Percentiles rank a stretch among this genome's conserved stretches.
Evolutionary conservation across 495 filamentous ascomycete genomes (phyloP).

Genomic region (Aspergillus ellipticus): DNA sequence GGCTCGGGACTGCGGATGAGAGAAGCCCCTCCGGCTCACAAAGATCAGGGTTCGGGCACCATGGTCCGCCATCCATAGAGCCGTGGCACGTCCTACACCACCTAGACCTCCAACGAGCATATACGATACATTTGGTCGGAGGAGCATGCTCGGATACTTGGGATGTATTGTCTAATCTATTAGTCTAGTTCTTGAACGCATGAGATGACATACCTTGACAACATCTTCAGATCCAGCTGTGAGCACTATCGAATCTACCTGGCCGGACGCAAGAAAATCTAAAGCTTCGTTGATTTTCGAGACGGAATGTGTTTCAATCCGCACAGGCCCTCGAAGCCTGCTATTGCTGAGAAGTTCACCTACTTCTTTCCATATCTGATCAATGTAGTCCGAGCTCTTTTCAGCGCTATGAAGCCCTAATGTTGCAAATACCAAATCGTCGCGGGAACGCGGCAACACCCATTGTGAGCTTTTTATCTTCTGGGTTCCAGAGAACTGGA

Average conservation of each 20-base stretch:
- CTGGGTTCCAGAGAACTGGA: slow-evolving; percentile 31
- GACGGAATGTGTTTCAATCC: background rate
- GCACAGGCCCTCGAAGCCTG: background rate
- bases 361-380: slow-evolving; percentile 2
- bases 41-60: slow-evolving; percentile 56
- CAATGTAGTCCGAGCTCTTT: background rate
- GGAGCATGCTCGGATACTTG: background rate
- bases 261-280: background rate
- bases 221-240: background rate
- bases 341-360: background rate
- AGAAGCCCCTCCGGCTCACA: slow-evolving; percentile 23
- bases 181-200: background rate
- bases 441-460: background rate
- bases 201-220: background rate
- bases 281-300: background rate
- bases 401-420: background rate
- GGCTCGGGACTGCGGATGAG: background rate
- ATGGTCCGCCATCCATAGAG: slow-evolving; percentile 54
- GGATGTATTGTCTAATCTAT: background rate
- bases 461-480: background rate
- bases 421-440: background rate
- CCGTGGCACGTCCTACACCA: slow-evolving; percentile 55
- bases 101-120: slow-evolving; percentile 50
- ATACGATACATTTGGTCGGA: slow-evolving; percentile 20
- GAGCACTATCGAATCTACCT: background rate